phyloP scores from a whole-genome alignment of 1,139 yeast genomes.

The Wickerhamomyces sp. region DNA sequence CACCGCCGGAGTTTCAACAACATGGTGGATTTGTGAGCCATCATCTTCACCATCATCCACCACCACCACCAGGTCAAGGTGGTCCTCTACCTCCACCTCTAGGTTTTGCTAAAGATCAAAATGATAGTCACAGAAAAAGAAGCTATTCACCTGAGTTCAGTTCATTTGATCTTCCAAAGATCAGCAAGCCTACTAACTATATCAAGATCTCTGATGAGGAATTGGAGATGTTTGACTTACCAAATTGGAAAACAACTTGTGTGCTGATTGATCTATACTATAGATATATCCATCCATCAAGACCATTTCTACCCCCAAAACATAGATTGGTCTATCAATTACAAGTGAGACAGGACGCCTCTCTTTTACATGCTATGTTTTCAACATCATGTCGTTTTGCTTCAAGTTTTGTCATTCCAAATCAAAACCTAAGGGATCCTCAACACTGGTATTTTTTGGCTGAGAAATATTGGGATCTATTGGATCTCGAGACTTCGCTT shows the following conservation, averaged over 20 bases:
- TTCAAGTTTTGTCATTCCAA: conserved; percentile 24
- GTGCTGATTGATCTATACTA: conserved; percentile 43
- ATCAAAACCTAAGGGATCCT: conserved; percentile 28
- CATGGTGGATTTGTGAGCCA: background rate
- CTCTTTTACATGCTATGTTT: conserved; percentile 44
- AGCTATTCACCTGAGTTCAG: conserved; percentile 1
- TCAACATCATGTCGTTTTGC: conserved; percentile 36
- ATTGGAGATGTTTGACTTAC: conserved; percentile 36
- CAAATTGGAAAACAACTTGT: conserved; percentile 35
- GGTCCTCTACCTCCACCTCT: conserved; percentile 9
- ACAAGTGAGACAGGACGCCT: conserved; percentile 31
- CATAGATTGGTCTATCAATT: conserved; percentile 31
- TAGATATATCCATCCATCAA: conserved; percentile 41
- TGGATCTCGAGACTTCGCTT: conserved; percentile 25
- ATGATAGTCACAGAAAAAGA: conserved; percentile 8
- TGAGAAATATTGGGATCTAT: conserved; percentile 33
- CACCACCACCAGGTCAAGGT: conserved; percentile 7
- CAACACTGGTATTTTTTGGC: conserved; percentile 38
- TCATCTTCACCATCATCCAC: conserved; percentile 6
- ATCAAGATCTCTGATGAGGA: conserved; percentile 24
- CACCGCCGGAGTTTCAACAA: conserved; percentile 2
- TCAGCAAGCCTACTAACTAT: conserved; percentile 5
- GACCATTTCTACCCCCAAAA: conserved; percentile 42
- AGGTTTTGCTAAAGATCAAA: conserved; percentile 5
- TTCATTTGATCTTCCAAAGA: conserved; percentile 8